phyloP scores from a whole-genome alignment of 2,329 filamentous ascomycete species.

The Colletotrichum gigasporum region DNA sequence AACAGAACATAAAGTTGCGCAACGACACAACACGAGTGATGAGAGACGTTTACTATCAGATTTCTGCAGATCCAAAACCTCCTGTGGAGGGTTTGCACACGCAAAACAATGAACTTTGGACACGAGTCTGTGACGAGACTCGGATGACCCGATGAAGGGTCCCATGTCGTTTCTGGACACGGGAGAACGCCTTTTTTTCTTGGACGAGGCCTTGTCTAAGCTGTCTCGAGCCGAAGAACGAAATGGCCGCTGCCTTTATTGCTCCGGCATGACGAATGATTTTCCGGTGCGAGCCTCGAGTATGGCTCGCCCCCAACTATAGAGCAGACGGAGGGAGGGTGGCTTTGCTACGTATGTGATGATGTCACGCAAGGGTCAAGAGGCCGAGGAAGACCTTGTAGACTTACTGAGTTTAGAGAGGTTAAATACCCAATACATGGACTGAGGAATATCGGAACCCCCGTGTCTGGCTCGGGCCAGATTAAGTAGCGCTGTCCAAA shows the following conservation, averaged over 20 bases:
- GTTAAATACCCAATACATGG: slow-evolving; percentile 30
- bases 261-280: background rate
- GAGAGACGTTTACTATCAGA: background rate
- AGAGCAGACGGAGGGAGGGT: background rate
- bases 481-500: no score
- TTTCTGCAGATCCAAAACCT: background rate
- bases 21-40: background rate
- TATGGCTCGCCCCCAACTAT: background rate
- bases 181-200: background rate
- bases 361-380: slow-evolving; percentile 18
- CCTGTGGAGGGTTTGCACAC: background rate
- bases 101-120: background rate
- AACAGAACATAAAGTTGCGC: background rate
- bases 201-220: background rate
- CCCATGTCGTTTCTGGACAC: slow-evolving; percentile 1
- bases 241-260: background rate
- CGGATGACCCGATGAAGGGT: background rate
- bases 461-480: background rate
- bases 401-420: slow-evolving; percentile 25
- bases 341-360: slow-evolving; percentile 17
- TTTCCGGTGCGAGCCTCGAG: background rate
- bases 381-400: slow-evolving; percentile 22
- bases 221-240: background rate
- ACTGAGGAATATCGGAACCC: background rate
- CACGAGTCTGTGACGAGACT: background rate